Evolutionary conservation across 2,329 filamentous ascomycete genomes (phyloP).

Genomic region (Fusarium oligoseptatum): DNA sequence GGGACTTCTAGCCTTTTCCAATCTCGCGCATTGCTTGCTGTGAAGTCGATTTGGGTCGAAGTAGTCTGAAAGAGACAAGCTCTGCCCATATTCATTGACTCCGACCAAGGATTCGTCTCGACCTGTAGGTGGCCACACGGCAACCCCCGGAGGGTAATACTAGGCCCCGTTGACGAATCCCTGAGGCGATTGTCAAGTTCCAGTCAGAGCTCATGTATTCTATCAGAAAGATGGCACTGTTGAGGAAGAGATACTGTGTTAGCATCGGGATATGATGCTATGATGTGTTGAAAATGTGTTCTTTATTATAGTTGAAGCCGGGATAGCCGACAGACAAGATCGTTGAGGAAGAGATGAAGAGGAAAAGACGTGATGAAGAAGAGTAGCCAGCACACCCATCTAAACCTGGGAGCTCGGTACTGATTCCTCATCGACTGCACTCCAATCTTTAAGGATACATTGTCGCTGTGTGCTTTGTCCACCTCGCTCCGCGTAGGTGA

Average conservation of each 20-base stretch:
- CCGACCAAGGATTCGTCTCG: background rate
- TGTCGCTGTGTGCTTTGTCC: constrained; percentile 58
- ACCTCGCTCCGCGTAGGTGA: constrained; percentile 64
- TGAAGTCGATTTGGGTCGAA: background rate
- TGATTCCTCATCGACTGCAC: constrained; percentile 31
- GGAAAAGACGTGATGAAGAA: constrained; percentile 17
- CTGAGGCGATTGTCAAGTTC: background rate
- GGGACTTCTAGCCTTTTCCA: background rate
- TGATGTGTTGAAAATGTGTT: no score
- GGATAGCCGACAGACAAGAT: no score
- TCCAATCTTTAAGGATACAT: constrained; percentile 24
- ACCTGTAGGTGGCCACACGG: background rate
- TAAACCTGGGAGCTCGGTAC: background rate
- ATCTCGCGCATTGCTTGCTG: background rate
- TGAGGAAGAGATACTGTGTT: constrained; percentile 21
- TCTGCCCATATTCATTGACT: background rate
- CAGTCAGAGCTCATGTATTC: background rate
- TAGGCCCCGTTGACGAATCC: no score
- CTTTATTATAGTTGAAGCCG: no score
- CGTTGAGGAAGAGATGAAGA: constrained; percentile 21
- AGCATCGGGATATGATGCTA: no score
- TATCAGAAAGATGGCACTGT: background rate
- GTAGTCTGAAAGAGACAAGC: background rate
- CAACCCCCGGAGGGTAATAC: background rate
- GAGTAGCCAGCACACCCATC: constrained; percentile 1